These are phyloP conservation scores for Neodidymelliopsis sp. DNA, from an alignment of 2,329 filamentous ascomycete species.

Conservation along the genomic window DNA sequence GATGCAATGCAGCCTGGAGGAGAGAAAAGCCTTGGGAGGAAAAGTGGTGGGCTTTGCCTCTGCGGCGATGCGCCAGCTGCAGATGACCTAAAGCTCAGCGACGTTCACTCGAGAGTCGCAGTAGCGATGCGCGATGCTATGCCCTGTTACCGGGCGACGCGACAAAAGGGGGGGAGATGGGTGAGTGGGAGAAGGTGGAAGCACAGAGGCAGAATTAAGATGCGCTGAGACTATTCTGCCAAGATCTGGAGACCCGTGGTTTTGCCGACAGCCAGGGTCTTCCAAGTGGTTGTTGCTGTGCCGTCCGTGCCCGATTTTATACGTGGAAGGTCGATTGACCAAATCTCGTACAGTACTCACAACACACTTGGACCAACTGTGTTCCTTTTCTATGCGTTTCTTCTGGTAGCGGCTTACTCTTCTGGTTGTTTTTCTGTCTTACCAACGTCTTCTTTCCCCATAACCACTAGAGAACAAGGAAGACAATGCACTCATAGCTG, in stretches of 20 bases:
- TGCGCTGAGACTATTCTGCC: constrained; percentile 8
- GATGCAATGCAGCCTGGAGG: constrained; percentile 22
- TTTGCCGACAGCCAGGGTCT: too few relatives aligned
- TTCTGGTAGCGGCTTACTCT: background rate
- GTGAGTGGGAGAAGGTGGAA: constrained; percentile 12
- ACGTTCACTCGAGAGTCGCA: background rate
- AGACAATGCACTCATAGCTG: constrained; percentile 33
- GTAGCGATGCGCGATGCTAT: constrained; percentile 7
- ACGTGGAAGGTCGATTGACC: constrained; percentile 25
- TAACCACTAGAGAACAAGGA: too few relatives aligned
- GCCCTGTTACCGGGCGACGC: constrained; percentile 8
- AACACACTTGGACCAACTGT: too few relatives aligned
- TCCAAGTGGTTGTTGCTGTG: constrained; percentile 10
- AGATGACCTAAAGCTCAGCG: background rate
- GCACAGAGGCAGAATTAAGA: background rate
- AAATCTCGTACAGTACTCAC: too few relatives aligned
- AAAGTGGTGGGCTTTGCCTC: constrained; percentile 7
- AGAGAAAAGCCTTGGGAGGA: constrained; percentile 21
- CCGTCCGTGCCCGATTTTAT: constrained; percentile 29
- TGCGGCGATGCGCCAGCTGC: constrained; percentile 10
- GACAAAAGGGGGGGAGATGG: constrained; percentile 9
- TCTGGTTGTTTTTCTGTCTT: background rate
- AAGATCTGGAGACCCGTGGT: too few relatives aligned
- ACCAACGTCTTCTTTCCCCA: too few relatives aligned
- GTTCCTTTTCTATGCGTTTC: constrained; percentile 2